Evolutionary conservation across 768 basidiomycete genomes (phyloP).

Genomic region (Artomyces pyxidatus): DNA sequence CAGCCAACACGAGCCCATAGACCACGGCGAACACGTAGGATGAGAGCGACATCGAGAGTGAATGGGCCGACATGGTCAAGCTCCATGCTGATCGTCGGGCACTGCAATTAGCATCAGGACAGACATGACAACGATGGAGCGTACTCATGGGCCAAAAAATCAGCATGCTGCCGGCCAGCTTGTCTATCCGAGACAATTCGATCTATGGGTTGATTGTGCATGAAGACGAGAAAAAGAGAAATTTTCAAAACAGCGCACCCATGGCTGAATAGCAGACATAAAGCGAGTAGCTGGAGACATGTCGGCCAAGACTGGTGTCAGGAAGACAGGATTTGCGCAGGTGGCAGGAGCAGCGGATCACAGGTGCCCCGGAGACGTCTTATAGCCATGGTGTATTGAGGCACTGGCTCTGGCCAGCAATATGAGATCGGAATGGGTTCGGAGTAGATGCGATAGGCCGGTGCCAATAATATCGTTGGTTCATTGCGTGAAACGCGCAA

Average conservation of each 20-base stretch:
- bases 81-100: constrained; percentile 12
- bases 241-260: background rate
- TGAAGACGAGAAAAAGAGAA: background rate
- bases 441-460: no score
- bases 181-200: background rate
- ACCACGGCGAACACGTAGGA: background rate
- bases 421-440: no score
- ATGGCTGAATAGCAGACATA: background rate
- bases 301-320: no score
- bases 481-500: no score
- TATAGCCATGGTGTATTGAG: no score
- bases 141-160: constrained; percentile 1
- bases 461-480: no score
- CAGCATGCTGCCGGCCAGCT: background rate
- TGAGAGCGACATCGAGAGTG: constrained; percentile 6
- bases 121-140: background rate
- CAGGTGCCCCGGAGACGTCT: no score
- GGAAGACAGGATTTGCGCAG: no score
- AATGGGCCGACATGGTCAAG: constrained; percentile 16
- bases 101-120: background rate
- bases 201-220: background rate
- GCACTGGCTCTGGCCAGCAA: no score
- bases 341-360: no score
- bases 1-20: background rate
- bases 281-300: background rate